Base-by-base conservation (phyloP, 371 early-diverging fungal species). In the Lichtheimia corymbifera region DNA sequence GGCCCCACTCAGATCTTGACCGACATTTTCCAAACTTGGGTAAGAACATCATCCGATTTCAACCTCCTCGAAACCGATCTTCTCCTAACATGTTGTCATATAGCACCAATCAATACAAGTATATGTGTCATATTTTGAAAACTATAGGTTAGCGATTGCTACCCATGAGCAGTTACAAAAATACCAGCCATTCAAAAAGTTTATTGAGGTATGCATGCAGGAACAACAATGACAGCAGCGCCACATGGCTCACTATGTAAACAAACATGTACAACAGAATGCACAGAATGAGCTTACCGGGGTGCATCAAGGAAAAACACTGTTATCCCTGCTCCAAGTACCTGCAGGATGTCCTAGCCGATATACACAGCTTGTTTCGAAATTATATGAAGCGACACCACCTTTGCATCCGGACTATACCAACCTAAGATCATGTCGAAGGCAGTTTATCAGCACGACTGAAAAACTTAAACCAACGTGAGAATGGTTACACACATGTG, bases 161-260 rank as follows among this genome's bases (percentile, higher is more conserved):
- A 76, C 74, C 3, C 72, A 72, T 59, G 80, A 79, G 45, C 58
- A 74, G 18, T 50, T 79, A 18, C 54, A 67, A 24, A 54, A 68
- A 55, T 76, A 72, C 42, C 71, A 70, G 43, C 74, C 77, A 3
- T 79, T 79, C 41, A 74, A 71, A 50, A 79, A 79, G 56, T 79
- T 76, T 55, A 64, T 76, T 24, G 76, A 76, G 49, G 79, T 69
- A 70, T 62, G 67, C 59, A 17, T 24, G 35, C 24, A 17, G 35
- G 35, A 35, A 35, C 35, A 35, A 35, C 35, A 35, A 35, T 35
- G 35, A 35, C 35, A 35, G 35, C 11, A 22, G 22, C 11, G 35
- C 35, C 35, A 35, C 35, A 35, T 35, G 35, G 35, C 35, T 35
- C 9, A 35, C 11, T 35, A 35, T 35, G 9, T 35, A 35, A 35